Base-by-base conservation (phyloP, 2,329 filamentous ascomycete species). In the Sporothrix phasma region DNA sequence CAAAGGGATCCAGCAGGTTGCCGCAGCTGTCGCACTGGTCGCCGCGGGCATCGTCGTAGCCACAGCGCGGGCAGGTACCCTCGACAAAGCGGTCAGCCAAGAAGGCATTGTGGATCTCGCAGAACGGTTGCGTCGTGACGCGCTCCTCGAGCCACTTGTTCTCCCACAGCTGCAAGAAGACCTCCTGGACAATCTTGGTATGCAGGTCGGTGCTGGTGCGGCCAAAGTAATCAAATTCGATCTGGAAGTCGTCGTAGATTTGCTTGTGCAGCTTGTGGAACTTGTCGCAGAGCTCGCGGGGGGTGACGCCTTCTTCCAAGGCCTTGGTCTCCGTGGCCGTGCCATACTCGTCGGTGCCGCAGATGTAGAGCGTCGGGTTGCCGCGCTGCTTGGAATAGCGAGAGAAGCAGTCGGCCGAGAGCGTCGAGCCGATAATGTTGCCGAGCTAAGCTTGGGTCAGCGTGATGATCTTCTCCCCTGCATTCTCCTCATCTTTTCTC, bases 241-340 rank as follows among this genome's bases (percentile, higher is more conserved):
- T 93, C 73, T 92, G 86, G 78, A 99, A 99, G 91, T 93, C 97
- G 75, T 95, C 84, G 76, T 97, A 97, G 68, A 96, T 88, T 54
- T 89, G 89, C 71, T 90, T 86, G 77, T 97, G 93, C 66, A 95
- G 85, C 71, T 84, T 85, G 77, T 94, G 89, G 80, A 95, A 97
- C 79, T 97, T 94, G 76, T 90, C 86, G 78, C 93, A 97, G 6
- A 97, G 85, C 73, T 65, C 92, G 82, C 72, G 89, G 80, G 46
- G 92, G 89, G 22, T 88, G 68, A 91, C 80, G 13, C 88, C 87
- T 73, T 94, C 91, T 75, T 96, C 90, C 29, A 97, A 84, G 5
- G 93, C 93, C 78, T 96, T 96, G 15, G 93, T 96, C 77, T 97
- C 93, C 29, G 92, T 96, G 13, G 93, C 92, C 4, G 93, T 97